Conservation (phyloP, 2,329 filamentous ascomycete species). For the Triangularia verruculosa region DNA sequence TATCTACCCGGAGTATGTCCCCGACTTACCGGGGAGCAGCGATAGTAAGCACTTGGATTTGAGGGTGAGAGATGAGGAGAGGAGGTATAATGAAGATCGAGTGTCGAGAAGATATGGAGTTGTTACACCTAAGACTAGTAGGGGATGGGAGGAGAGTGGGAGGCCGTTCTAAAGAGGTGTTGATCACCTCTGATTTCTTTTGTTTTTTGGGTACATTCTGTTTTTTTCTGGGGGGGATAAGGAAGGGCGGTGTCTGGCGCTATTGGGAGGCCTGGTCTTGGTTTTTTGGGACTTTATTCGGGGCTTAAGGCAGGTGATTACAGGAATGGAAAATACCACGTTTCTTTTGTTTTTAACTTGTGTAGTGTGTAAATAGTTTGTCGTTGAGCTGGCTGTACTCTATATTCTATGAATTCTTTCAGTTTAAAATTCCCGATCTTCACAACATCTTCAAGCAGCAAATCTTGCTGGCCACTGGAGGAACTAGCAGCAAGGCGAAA, state of each 20-base stretch:
- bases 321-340: not conserved
- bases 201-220: constrained; percentile 2
- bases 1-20: constrained; percentile 26
- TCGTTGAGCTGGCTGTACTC: not conserved
- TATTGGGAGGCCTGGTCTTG: not conserved
- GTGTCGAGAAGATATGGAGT: constrained; percentile 29
- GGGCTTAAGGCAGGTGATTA: too few species aligned
- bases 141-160: constrained; percentile 24
- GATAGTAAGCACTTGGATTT: not conserved
- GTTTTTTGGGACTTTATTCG: too few species aligned
- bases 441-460: too few species aligned
- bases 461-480: too few species aligned
- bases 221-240: not conserved
- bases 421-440: too few species aligned
- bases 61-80: constrained; percentile 13
- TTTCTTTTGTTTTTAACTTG: not conserved
- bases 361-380: not conserved
- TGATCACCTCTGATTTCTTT: not conserved
- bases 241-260: not conserved
- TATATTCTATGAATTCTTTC: not conserved
- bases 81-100: constrained; percentile 28
- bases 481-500: too few species aligned
- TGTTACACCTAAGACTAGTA: constrained; percentile 22
- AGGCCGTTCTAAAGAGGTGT: constrained; percentile 21
- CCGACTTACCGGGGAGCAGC: constrained; percentile 12